phyloP scores from a whole-genome alignment of 208 protist species.

The Wallacemonas sp. region DNA sequence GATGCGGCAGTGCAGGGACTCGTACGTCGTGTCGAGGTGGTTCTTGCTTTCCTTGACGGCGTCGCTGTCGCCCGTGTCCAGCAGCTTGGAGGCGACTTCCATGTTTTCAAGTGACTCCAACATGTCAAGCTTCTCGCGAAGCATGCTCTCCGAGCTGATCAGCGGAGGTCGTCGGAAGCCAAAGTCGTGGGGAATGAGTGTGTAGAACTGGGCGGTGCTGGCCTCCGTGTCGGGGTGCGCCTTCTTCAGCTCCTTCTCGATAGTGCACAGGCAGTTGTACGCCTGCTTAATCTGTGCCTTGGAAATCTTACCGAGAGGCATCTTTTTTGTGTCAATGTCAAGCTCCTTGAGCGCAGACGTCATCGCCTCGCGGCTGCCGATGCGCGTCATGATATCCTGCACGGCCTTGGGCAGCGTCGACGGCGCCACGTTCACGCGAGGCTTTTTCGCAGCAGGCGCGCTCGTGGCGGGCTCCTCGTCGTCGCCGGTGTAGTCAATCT shows the following conservation, averaged over 20 bases:
- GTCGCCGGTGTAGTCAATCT: constrained; percentile 63
- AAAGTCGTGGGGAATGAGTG: constrained; percentile 81
- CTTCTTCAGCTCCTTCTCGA: constrained; percentile 68
- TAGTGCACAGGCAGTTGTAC: constrained; percentile 40
- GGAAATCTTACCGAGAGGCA: constrained; percentile 84
- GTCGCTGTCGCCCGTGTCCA: constrained; percentile 19
- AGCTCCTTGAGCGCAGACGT: constrained; percentile 66
- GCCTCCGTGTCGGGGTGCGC: constrained; percentile 32
- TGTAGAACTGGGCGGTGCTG: constrained; percentile 70
- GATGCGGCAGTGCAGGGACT: constrained; percentile 47
- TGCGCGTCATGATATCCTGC: constrained; percentile 66
- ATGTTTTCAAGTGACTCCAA: constrained; percentile 79
- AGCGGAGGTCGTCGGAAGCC: constrained; percentile 53
- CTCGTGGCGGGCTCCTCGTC: constrained; percentile 18
- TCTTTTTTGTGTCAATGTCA: constrained; percentile 68
- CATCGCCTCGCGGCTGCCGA: constrained; percentile 61
- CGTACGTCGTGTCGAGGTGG: constrained; percentile 62
- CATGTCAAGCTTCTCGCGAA: constrained; percentile 76
- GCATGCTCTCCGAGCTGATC: constrained; percentile 44
- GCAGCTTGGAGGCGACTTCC: constrained; percentile 69
- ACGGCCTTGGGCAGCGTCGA: constrained; percentile 42
- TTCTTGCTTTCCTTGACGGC: constrained; percentile 22
- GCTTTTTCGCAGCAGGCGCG: constrained; percentile 19
- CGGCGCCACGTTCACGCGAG: constrained; percentile 10
- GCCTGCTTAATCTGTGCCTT: constrained; percentile 69